Conservation (phyloP, 768 basidiomycete species). For the Rhodotorula toruloides region DNA sequence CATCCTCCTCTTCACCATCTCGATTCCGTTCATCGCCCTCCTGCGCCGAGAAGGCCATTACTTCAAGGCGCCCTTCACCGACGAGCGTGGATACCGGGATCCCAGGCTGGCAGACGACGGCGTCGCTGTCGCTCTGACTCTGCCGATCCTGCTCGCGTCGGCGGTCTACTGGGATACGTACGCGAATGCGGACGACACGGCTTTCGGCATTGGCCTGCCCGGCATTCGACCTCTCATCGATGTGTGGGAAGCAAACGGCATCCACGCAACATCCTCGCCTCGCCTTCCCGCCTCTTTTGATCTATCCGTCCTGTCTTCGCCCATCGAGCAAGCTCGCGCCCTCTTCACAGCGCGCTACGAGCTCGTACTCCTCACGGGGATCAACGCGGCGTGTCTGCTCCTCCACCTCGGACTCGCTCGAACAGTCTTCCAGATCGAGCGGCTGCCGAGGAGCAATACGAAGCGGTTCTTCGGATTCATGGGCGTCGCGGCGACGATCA, state of each 20-base stretch:
- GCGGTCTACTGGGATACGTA: conserved; percentile 40
- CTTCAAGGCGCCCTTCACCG: conserved; percentile 43
- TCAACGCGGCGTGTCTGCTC: conserved; percentile 39
- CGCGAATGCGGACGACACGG: conserved; percentile 5
- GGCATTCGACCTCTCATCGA: conserved; percentile 31
- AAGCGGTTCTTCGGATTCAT: conserved; percentile 42
- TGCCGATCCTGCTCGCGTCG: conserved; percentile 38
- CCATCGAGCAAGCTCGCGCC: conserved; percentile 27
- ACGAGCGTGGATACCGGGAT: conserved; percentile 41
- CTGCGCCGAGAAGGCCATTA: conserved; percentile 22
- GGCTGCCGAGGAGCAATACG: conserved; percentile 40
- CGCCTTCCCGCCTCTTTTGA: background rate
- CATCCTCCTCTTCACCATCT: conserved; percentile 24
- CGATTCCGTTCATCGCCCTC: conserved; percentile 34
- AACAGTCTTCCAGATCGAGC: conserved; percentile 39
- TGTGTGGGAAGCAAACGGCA: conserved; percentile 38
- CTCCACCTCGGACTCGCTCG: conserved; percentile 37
- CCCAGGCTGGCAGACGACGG: conserved; percentile 40
- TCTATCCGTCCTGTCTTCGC: background rate
- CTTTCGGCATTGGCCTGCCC: conserved; percentile 21
- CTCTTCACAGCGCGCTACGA: conserved; percentile 37
- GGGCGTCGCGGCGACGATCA: conserved; percentile 29
- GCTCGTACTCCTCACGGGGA: conserved; percentile 39
- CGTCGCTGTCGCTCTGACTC: conserved; percentile 32
- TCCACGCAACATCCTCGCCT: conserved; percentile 1